phyloP scores from a whole-genome alignment of 106 monocot species.

The Iris macrosiphon region DNA sequence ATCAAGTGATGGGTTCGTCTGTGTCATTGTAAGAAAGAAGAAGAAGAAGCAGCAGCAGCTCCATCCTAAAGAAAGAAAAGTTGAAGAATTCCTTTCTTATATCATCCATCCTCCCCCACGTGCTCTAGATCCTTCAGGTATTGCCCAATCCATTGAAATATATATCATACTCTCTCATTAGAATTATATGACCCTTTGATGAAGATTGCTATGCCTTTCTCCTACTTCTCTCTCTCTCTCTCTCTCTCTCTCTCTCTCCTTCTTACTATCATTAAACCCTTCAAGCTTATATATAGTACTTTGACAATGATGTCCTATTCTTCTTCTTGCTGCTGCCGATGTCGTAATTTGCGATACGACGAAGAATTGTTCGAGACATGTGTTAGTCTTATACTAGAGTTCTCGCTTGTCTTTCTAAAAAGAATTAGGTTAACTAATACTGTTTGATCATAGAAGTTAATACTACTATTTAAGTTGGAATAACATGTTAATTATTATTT shows the following conservation, averaged over 20 bases:
- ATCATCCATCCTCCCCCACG: slow-evolving; percentile 25
- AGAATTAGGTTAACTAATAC: not conserved
- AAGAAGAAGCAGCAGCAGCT: not conserved
- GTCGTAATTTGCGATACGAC: too few relatives aligned
- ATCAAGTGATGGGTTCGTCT: not conserved
- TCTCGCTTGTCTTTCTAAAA: not conserved
- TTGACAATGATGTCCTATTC: too few relatives aligned
- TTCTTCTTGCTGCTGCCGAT: too few relatives aligned
- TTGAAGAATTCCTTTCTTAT: slow-evolving; percentile 15
- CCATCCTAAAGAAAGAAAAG: not conserved
- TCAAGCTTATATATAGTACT: not conserved
- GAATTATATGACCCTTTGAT: slow-evolving; percentile 25
- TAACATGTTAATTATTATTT: too few relatives aligned
- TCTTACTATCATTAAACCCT: not conserved
- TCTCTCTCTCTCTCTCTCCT: not conserved
- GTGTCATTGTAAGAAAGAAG: slow-evolving; percentile 14
- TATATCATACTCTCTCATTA: not conserved
- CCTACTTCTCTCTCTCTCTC: slow-evolving; percentile 10
- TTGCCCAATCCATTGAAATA: not conserved
- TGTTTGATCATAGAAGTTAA: not conserved
- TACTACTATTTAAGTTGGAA: not conserved
- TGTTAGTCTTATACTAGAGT: not conserved
- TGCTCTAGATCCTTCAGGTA: slow-evolving; percentile 40
- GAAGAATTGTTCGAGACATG: too few relatives aligned
- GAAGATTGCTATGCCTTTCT: slow-evolving; percentile 10